These are phyloP conservation scores for Lachancea fermentati DNA, from an alignment of 805 yeast species.

Conservation along the genomic window DNA sequence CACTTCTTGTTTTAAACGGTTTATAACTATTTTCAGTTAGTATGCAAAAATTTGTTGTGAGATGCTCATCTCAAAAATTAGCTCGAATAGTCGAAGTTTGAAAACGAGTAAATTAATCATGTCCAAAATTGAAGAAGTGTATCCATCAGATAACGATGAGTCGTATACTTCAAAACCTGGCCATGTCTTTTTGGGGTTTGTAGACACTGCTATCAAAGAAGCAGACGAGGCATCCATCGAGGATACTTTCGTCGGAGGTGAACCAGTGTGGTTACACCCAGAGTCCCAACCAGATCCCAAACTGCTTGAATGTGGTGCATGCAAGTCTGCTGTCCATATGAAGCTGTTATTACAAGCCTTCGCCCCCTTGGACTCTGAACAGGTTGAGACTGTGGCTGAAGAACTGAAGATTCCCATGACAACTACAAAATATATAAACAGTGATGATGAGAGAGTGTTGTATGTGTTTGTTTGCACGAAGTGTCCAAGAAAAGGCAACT, in stretches of 20 bases:
- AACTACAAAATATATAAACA: slow-evolving; percentile 29
- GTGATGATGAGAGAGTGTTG: slow-evolving; percentile 71
- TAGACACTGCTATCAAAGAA: slow-evolving; percentile 52
- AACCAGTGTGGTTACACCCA: slow-evolving; percentile 64
- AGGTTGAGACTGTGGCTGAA: slow-evolving; percentile 19
- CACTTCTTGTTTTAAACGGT: too few species aligned
- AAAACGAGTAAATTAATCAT: slow-evolving; percentile 2
- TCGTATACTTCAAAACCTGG: slow-evolving; percentile 16
- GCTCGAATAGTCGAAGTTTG: not conserved
- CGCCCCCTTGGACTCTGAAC: slow-evolving; percentile 58
- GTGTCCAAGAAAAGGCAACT: slow-evolving; percentile 68
- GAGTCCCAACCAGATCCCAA: slow-evolving; percentile 51
- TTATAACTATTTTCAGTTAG: slow-evolving; percentile 1
- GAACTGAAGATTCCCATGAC: slow-evolving; percentile 5
- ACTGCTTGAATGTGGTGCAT: slow-evolving; percentile 57
- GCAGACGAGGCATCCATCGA: slow-evolving; percentile 42
- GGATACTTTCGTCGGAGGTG: slow-evolving; percentile 82
- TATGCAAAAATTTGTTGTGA: slow-evolving; percentile 2
- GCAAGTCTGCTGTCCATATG: slow-evolving; percentile 46
- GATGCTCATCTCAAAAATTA: slow-evolving; percentile 4
- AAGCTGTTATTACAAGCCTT: slow-evolving; percentile 71
- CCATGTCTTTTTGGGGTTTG: slow-evolving; percentile 55
- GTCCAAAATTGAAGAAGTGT: slow-evolving; percentile 12
- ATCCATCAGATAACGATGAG: slow-evolving; percentile 23
- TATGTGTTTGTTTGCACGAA: slow-evolving; percentile 74